These are phyloP conservation scores for Bertia moriformis DNA, from an alignment of 2,329 filamentous ascomycete species.

Conservation along the genomic window DNA sequence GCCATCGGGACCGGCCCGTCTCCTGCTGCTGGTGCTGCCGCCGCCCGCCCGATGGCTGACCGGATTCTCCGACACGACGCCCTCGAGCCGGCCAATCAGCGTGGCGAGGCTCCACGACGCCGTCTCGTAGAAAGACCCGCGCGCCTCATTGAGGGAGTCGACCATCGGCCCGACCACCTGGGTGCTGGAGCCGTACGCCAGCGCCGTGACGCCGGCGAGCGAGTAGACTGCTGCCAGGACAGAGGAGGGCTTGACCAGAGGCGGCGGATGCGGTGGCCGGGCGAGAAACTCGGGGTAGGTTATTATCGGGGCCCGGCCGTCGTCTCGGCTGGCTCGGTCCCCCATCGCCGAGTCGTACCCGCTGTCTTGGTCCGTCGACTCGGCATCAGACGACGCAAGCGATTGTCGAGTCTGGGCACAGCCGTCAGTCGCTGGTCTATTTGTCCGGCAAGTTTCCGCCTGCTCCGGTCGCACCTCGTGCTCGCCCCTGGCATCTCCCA, in stretches of 20 bases:
- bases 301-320: constrained; percentile 40
- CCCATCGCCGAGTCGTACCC: constrained; percentile 13
- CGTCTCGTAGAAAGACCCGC: constrained; percentile 34
- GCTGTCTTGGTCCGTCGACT: background rate
- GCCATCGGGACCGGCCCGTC: constrained; percentile 2
- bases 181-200: constrained; percentile 58
- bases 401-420: too few relatives aligned
- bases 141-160: constrained; percentile 29
- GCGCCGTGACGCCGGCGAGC: constrained; percentile 39
- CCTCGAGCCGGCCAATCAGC: constrained; percentile 33
- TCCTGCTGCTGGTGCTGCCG: constrained; percentile 8
- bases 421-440: too few relatives aligned
- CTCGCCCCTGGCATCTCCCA: constrained; percentile 30
- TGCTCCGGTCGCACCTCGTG: constrained; percentile 7
- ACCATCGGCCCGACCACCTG: constrained; percentile 51
- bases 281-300: constrained; percentile 59
- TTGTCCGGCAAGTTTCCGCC: too few relatives aligned
- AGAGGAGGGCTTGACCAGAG: constrained; percentile 44
- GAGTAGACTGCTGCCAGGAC: constrained; percentile 45
- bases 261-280: constrained; percentile 36
- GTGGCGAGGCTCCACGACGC: constrained; percentile 30
- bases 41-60: too few relatives aligned
- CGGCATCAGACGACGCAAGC: too few relatives aligned
- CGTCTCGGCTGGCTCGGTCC: constrained; percentile 21
- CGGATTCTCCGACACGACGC: constrained; percentile 48